Evolutionary conservation across 148 eudicot species (phyloP), one percentile per base, ranked within the genome.

Genomic region (Bassia scoparia): DNA sequence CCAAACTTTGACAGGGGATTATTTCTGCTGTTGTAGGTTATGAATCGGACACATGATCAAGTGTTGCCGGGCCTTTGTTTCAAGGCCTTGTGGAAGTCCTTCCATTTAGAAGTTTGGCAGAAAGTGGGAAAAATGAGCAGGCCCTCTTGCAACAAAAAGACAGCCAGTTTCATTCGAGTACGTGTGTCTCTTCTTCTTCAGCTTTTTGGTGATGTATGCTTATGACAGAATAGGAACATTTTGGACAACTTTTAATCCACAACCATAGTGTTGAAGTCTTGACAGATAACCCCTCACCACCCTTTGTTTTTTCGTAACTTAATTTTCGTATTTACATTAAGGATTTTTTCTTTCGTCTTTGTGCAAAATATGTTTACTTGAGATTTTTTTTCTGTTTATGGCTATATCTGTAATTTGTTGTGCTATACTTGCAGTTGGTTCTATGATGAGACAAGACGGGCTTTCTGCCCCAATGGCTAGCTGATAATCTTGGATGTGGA

Each of bases 41-140:
- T 67, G 97, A 94, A 77, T 94, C 97, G 77, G 77, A 87, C 87
- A 73, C 84, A 81, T 79, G 89, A 82, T 67, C 70, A 80, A 29
- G 16, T 88, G 67, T 74, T 77, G 89, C 93, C 96, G 80, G 83
- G 89, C n/a, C n/a, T 65, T 80, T 81, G 61, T 80, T 91, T 73
- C 85, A 87, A 78, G 87, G 93, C 71, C 96, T 88, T 14, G 91
- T 97, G 80, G 80, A 86, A 78, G 97, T 94, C 81, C 90, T 86
- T 83, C 93, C 91, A 54, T 84, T 90, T 31, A 78, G 86, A 61
- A 84, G 80, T 49, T 91, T 80, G 71, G 93, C 87, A 78, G 93
- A 89, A 60, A 82, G 53, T 69, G 83, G 74, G 67, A 79, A 53
- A 76, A 84, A 79, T 73, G 71, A 79, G 61, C 84, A 71, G 82